Conservation (phyloP, 257 asterid species). For the Verbena officinalis region DNA sequence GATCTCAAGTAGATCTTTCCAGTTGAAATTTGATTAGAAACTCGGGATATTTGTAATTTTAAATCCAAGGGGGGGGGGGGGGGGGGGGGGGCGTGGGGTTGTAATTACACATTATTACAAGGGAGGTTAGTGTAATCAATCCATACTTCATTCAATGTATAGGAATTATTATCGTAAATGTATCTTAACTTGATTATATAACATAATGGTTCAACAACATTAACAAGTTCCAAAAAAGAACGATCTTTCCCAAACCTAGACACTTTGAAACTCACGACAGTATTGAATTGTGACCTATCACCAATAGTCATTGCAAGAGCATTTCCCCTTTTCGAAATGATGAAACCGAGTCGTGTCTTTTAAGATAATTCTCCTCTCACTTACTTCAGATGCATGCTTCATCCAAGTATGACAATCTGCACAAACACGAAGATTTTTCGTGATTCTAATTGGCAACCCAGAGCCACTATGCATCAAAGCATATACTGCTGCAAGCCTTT, state of each 20-base stretch:
- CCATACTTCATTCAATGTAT: no score
- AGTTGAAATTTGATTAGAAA: no score
- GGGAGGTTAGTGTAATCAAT: no score
- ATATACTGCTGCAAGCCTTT: constrained; percentile 48
- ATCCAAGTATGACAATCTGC: constrained; percentile 41
- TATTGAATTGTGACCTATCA: neutral
- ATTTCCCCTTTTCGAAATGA: constrained; percentile 33
- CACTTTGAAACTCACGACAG: neutral
- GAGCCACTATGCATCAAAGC: constrained; percentile 40
- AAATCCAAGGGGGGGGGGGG: no score
- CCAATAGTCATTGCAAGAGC: constrained; percentile 43
- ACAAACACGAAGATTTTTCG: constrained; percentile 59
- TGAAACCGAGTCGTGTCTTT: constrained; percentile 41
- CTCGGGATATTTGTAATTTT: no score
- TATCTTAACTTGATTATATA: no score
- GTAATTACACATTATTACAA: no score
- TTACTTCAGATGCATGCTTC: constrained; percentile 32
- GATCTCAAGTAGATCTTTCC: no score
- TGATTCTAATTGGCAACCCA: constrained; percentile 53
- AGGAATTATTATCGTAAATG: no score
- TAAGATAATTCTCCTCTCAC: constrained; percentile 25
- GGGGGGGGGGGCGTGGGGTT: no score
- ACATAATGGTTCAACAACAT: no score
- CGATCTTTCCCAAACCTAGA: neutral
- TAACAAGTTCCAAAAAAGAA: neutral